Evolutionary conservation across 495 filamentous ascomycete genomes (phyloP), one percentile per base, ranked within the genome.

Genomic region (Halenospora varia): DNA sequence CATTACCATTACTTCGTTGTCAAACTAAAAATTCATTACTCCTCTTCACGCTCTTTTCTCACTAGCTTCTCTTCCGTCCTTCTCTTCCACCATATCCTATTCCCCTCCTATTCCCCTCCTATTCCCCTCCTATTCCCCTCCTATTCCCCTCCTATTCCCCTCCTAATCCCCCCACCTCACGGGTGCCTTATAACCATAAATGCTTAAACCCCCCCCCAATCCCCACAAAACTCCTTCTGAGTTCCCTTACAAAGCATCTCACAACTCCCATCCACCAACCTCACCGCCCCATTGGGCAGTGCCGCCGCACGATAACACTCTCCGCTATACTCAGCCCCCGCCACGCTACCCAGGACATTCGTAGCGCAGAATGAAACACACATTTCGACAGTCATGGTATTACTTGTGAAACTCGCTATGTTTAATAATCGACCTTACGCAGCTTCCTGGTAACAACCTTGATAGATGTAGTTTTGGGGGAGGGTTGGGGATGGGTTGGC

Each of bases 361-460:
- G 44, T 51, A 13, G 61, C 23, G 61, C 76, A 78, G 45, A 66
- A 75, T 4, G 61, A 41, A 2, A 66, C 64, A 39, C 77, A 78
- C 35, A 62, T 53, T 55, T 78, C 73, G 41, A 74, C 64, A 1
- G 74, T 79, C 77, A 79, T 79, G 25, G 42, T 61, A 0, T 66
- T 64, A 1, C 47, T 61, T 4, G 62, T 57, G 51, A 67, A 73
- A 17, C 29, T 44, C 24, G 53, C 44, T 0, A 53, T 61, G 2
- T 41, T 41, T 11, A 75, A 57, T 4, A 67, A 51, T 15, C 68
- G 52, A 2, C 53, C 61, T 25, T 29, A 59, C 1, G 60, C 53
- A 3, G 50, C 47, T 26, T 73, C 67, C 11, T 65, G 55, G 48
- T 64, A 72, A 49, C 70, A 73, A 1, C 70, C 70, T 48, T 62